Percentiles rank a stretch among this genome's conserved stretches.
These are phyloP conservation scores for Mortierella sp. DNA, from an alignment of 371 early-diverging fungal species.

Conservation along the genomic window DNA sequence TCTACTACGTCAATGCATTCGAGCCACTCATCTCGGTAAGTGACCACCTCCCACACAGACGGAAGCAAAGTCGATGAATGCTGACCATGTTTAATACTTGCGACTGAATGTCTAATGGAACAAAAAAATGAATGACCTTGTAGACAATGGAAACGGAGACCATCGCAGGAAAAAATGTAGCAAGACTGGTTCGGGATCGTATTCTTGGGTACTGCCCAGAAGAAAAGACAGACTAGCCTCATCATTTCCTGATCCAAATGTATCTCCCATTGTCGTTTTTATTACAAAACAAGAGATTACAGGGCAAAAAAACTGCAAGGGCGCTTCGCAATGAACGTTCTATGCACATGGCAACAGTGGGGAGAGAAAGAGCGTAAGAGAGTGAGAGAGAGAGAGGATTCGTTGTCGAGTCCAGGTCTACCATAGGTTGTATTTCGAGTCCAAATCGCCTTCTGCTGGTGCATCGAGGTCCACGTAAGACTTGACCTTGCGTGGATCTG, in stretches of 20 bases:
- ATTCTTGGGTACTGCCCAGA: conserved; percentile 40
- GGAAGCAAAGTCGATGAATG: no score
- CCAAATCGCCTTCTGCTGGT: conserved; percentile 85
- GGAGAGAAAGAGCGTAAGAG: conserved; percentile 1
- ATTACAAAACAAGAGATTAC: neutral
- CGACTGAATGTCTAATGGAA: no score
- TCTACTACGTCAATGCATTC: conserved; percentile 69
- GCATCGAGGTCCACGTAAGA: conserved; percentile 92
- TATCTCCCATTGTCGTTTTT: neutral
- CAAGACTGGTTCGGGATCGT: conserved; percentile 59
- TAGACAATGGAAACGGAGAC: conserved; percentile 80
- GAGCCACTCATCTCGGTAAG: conserved; percentile 71
- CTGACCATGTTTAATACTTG: no score
- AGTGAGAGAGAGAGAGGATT: neutral
- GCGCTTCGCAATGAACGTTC: no score
- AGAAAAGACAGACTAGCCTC: conserved; percentile 12
- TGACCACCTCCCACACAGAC: no score
- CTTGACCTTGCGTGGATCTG: conserved; percentile 81
- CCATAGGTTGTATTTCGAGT: conserved; percentile 61
- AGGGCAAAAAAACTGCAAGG: neutral
- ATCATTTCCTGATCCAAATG: no score
- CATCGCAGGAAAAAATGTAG: conserved; percentile 65
- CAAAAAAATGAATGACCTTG: no score
- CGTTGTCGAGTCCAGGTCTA: conserved; percentile 3
- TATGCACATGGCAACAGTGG: no score